Conservation (phyloP, 2,329 filamentous ascomycete species). For the Cladosporium sp. region DNA sequence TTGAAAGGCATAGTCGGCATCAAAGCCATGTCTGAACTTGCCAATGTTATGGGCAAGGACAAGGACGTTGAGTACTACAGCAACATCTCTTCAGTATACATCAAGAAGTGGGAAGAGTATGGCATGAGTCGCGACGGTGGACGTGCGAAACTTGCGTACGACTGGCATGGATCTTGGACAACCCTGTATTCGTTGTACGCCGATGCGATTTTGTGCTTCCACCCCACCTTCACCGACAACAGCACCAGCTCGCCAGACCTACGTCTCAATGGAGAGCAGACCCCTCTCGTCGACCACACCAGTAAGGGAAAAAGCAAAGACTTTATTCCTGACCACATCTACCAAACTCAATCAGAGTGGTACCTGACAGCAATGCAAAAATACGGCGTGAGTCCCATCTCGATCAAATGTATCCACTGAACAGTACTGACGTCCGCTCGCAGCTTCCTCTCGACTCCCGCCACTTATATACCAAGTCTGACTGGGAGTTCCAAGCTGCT, state of each 20-base stretch:
- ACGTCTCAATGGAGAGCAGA: not conserved
- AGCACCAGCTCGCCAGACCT: not conserved
- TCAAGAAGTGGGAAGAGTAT: slow-evolving; percentile 66
- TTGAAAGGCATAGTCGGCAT: slow-evolving; percentile 82
- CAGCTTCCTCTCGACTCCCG: slow-evolving; percentile 71
- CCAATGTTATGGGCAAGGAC: slow-evolving; percentile 56
- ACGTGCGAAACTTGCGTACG: slow-evolving; percentile 75
- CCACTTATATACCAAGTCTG: slow-evolving; percentile 81
- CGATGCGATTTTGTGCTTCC: slow-evolving; percentile 77
- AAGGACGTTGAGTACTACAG: slow-evolving; percentile 55
- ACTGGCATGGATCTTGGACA: slow-evolving; percentile 77
- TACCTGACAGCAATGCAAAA: slow-evolving; percentile 74
- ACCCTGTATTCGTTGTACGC: slow-evolving; percentile 83
- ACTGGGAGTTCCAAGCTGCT: slow-evolving; percentile 88
- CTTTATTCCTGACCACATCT: slow-evolving; percentile 70
- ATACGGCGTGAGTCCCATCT: slow-evolving; percentile 52
- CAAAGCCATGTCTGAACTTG: slow-evolving; percentile 70
- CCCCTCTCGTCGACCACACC: slow-evolving; percentile 2
- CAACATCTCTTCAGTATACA: slow-evolving; percentile 62
- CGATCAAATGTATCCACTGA: not conserved
- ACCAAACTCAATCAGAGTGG: slow-evolving; percentile 76
- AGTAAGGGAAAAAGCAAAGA: slow-evolving; percentile 25
- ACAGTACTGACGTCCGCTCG: not conserved
- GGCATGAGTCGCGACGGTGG: slow-evolving; percentile 65
- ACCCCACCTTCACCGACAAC: slow-evolving; percentile 40